Base-by-base conservation (phyloP, 208 protist genomes). In the Trypanosoma congolense region DNA sequence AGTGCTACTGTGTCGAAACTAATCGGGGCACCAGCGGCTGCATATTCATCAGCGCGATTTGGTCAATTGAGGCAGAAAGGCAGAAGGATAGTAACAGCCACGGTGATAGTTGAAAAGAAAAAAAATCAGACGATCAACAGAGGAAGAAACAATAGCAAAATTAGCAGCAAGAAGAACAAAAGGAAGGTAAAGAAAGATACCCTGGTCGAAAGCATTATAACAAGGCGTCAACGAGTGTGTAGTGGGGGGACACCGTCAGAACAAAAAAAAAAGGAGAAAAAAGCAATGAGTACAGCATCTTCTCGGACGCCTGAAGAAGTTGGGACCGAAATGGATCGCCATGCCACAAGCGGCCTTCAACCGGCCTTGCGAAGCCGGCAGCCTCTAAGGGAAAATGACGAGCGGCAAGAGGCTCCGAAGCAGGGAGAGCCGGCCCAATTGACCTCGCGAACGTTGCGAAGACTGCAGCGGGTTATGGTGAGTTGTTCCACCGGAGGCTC, bases 401-500 rank as follows among this genome's bases (percentile, higher is more conserved):
- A 38, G 6, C 33, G 33, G 12, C 33, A 38, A 6, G 33, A 38
- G 12, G 33, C 12, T 38, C 33, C 33, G 10, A 5, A 26, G 12
- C 9, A 47, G 22, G n/a, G 2, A 10, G 30, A 43, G 31, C 14
- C 25, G 2, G 24, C 2, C 3, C 59, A 49, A 21, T 30, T 65
- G 14, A 65, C 56, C 30, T 16, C 14, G n/a, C 9, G 36, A 35
- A 50, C 36, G 14, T 33, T 65, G 35, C 29, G 2, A 8, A 26
- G 12, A 22, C 49, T 65, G 49, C 25, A 65, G 26, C 12, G 54
- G 29, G 42, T 9, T 41, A 31, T 30, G n/a, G 9, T 56, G 16
- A 65, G 49, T 46, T 19, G 45, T 36, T 8, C 46, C 4, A 45
- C 59, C 18, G 41, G 46, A 35, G 36, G 18, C 1, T 12, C 42